Percentiles rank a stretch among this genome's conserved stretches.
These are phyloP conservation scores for Salisapilia sapeloensis DNA, from an alignment of 352 stramenopile species.

Conservation along the genomic window DNA sequence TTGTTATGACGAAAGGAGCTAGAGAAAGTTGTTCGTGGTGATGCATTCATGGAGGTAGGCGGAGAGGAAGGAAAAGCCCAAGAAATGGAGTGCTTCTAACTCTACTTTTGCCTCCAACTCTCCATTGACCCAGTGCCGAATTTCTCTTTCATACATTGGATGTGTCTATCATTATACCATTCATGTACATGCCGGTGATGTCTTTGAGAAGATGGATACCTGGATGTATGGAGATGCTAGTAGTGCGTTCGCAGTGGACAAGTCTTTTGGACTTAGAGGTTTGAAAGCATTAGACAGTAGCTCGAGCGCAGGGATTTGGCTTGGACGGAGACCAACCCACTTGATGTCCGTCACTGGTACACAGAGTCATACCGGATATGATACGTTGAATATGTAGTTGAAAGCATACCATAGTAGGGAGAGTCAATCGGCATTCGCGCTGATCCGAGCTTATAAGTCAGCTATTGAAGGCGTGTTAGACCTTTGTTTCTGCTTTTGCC, in stretches of 20 bases:
- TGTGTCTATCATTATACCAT: slow-evolving; percentile 17
- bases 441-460: slow-evolving; percentile 84
- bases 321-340: slow-evolving; percentile 86
- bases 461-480: slow-evolving; percentile 9
- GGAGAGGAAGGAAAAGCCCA: slow-evolving; percentile 58
- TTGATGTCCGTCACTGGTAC: slow-evolving; percentile 54
- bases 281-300: slow-evolving; percentile 41
- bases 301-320: slow-evolving; percentile 28
- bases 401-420: slow-evolving; percentile 22
- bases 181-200: slow-evolving; percentile 1
- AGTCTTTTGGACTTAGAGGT: slow-evolving; percentile 31
- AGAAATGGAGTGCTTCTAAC: slow-evolving; percentile 58
- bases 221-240: slow-evolving; percentile 34
- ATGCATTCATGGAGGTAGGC: slow-evolving; percentile 37
- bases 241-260: slow-evolving; percentile 20
- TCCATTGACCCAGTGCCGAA: slow-evolving; percentile 25
- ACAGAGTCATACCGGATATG: too few relatives aligned
- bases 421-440: slow-evolving; percentile 70
- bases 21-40: slow-evolving; percentile 9
- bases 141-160: slow-evolving; percentile 22
- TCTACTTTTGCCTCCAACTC: slow-evolving; percentile 57
- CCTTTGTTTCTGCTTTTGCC: neutral
- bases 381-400: neutral
- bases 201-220: too few relatives aligned
- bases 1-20: slow-evolving; percentile 1